These are phyloP conservation scores for Leucocoprinus leucothites DNA, from an alignment of 768 basidiomycete genomes.

Conservation along the genomic window DNA sequence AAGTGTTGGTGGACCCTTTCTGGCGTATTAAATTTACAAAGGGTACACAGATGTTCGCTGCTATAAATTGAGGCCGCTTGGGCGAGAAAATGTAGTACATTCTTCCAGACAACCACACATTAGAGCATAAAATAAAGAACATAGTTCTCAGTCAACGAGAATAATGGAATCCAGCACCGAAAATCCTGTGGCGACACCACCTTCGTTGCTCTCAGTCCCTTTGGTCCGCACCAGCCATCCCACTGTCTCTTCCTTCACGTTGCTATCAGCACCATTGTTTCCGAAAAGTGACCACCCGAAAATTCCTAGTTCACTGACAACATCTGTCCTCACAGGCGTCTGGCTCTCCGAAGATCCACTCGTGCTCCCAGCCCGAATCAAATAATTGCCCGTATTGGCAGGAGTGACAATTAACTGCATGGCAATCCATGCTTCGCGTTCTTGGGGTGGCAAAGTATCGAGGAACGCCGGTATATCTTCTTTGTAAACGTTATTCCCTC, in stretches of 20 bases:
- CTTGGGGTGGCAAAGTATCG: conserved; percentile 50
- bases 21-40: too few relatives aligned
- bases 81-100: too few relatives aligned
- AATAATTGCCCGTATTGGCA: conserved; percentile 58
- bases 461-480: conserved; percentile 77
- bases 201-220: conserved; percentile 87
- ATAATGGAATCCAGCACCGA: conserved; percentile 72
- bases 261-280: conserved; percentile 23
- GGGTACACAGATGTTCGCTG: too few relatives aligned
- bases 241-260: conserved; percentile 57
- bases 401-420: conserved; percentile 93
- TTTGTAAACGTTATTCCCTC: conserved; percentile 95
- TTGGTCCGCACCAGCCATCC: conserved; percentile 91
- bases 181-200: conserved; percentile 84
- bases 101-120: too few relatives aligned
- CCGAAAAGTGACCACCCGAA: conserved; percentile 89
- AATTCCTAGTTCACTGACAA: conserved; percentile 88
- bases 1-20: too few relatives aligned
- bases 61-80: too few relatives aligned
- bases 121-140: too few relatives aligned
- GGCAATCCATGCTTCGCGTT: conserved; percentile 88
- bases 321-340: conserved; percentile 54
- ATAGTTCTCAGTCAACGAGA: conserved; percentile 38
- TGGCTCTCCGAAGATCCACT: conserved; percentile 20
- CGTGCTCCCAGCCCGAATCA: conserved; percentile 68